Evolutionary conservation across 768 basidiomycete species (phyloP).

Genomic region (Cystoderma amianthinum): DNA sequence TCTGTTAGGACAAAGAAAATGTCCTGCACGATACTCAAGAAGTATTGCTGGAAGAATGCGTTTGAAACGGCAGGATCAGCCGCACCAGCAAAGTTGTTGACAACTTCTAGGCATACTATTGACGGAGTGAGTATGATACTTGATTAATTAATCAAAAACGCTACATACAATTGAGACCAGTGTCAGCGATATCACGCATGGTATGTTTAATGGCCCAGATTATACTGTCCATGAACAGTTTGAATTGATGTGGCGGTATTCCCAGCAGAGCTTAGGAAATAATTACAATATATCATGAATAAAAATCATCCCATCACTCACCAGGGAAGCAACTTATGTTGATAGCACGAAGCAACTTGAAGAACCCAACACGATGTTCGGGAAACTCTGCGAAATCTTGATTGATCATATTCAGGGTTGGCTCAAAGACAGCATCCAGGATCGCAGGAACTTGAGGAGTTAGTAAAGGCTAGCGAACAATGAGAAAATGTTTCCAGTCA

Average conservation of each 20-base stretch:
- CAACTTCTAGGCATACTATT: conserved; percentile 84
- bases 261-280: conserved; percentile 81
- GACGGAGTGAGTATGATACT: conserved; percentile 1
- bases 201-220: conserved; percentile 99
- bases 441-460: conserved; percentile 94
- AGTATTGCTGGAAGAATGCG: conserved; percentile 95
- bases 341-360: conserved; percentile 89
- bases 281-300: no score
- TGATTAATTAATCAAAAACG: conserved; percentile 1
- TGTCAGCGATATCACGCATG: conserved; percentile 96
- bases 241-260: conserved; percentile 90
- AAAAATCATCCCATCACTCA: no score
- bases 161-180: conserved; percentile 66
- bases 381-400: conserved; percentile 99
- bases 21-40: conserved; percentile 88
- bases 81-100: conserved; percentile 84
- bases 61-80: conserved; percentile 77
- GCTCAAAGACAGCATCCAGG: conserved; percentile 95
- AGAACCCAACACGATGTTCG: conserved; percentile 96
- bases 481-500: no score
- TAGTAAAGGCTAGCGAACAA: conserved; percentile 54
- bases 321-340: conserved; percentile 95
- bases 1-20: conserved; percentile 97
- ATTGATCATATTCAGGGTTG: conserved; percentile 97
- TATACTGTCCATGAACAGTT: conserved; percentile 96